A percentile compares a stretch with the other conserved stretches of the same genome.
Conservation (phyloP, 805 yeast species). For the Suhomyces prunicola region DNA sequence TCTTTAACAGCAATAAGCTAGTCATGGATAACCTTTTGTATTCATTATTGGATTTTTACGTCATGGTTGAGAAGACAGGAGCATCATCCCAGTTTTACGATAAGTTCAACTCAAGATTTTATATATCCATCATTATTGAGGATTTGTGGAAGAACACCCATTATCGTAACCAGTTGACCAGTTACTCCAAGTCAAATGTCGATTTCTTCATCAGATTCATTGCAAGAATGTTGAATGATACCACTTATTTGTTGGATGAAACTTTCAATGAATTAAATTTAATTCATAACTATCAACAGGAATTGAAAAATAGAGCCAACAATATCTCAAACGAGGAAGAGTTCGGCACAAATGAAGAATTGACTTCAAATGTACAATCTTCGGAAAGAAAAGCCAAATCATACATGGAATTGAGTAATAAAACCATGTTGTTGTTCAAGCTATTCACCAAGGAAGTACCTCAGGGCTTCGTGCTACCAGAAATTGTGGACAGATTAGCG, state of each 20-base stretch:
- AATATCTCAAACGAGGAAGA: slow-evolving; percentile 31
- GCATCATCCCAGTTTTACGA: slow-evolving; percentile 94
- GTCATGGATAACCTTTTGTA: slow-evolving; percentile 68
- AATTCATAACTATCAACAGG: slow-evolving; percentile 73
- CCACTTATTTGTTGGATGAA: slow-evolving; percentile 89
- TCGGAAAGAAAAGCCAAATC: slow-evolving; percentile 79
- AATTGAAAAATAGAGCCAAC: slow-evolving; percentile 48
- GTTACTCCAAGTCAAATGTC: slow-evolving; percentile 63
- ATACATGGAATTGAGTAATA: slow-evolving; percentile 76
- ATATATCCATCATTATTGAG: slow-evolving; percentile 79
- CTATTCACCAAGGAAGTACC: slow-evolving; percentile 87
- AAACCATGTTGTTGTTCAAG: slow-evolving; percentile 74
- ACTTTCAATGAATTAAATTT: slow-evolving; percentile 74
- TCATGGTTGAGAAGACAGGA: slow-evolving; percentile 94
- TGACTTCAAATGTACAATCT: slow-evolving; percentile 50
- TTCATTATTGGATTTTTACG: slow-evolving; percentile 84
- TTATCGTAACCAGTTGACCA: slow-evolving; percentile 65
- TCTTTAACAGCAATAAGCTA: slow-evolving; percentile 61
- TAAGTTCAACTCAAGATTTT: slow-evolving; percentile 86
- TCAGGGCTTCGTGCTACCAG: slow-evolving; percentile 77
- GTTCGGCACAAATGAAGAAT: slow-evolving; percentile 59
- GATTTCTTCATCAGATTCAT: slow-evolving; percentile 89
- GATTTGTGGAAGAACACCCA: slow-evolving; percentile 73
- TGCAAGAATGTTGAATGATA: slow-evolving; percentile 92
- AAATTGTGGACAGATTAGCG: slow-evolving; percentile 89